Evolutionary conservation across 2,329 filamentous ascomycete species (phyloP), one percentile per base, ranked within the genome.

Genomic region (Colletotrichum sp.): DNA sequence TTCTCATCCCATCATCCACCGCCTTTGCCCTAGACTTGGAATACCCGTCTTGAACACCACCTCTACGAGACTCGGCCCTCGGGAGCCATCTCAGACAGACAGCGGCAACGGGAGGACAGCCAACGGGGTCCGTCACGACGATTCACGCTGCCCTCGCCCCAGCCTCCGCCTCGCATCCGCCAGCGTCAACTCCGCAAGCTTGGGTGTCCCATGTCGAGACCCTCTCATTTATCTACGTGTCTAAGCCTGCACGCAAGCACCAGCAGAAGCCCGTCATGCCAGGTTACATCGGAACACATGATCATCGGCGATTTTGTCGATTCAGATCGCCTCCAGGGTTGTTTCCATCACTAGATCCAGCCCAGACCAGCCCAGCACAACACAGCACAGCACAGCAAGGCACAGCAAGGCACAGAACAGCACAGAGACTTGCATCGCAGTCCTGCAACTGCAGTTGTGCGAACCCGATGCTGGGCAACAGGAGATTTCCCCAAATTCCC

Each of bases 301-400:
- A 70, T 70, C 68, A 63, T 70, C 68, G 68, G 68, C 68, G 68
- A 70, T 70, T 63, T 70, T 70, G 68, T 70, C 57, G 68, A 70
- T 63, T 70, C 57, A 70, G 57, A 70, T 63, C 68, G 62, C 39
- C 57, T 34, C 36, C 68, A 63, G 67, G 67, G 67, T 60, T 39
- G 24, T 12, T 18, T 59, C 57, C 57, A 60, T 63, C 57, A 60
- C 30, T 24, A 60, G 32, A 62, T 36, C 21, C 64, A 67, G 15
- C 26, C 64, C 44, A 55, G 64, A n/a, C 32, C 66, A 57, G 49
- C 32, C n/a, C 28, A 39, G 28, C 28, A 26, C 60, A 63, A 16
- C 63, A 64, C 62, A 39, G 34, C 34, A 64, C 30, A 39, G 7
- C 36, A 39, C 36, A 64, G 32, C 32, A 26, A 24, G 24, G 60